These are phyloP conservation scores for Dendrobium catenatum DNA, from an alignment of 106 monocot species.

Conservation along the genomic window DNA sequence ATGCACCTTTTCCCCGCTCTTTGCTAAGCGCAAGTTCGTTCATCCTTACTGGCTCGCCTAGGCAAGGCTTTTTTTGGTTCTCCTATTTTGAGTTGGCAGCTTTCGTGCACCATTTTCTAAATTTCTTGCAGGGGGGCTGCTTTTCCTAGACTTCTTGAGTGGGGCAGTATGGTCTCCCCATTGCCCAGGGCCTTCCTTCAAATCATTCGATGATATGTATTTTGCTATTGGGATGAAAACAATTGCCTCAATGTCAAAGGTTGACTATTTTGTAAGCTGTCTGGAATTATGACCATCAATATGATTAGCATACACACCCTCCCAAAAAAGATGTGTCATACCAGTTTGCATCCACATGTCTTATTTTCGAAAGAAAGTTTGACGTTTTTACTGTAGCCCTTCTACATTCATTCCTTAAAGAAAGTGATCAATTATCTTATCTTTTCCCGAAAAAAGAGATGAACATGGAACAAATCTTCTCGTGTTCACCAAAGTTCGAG, in stretches of 20 bases:
- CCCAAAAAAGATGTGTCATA: no score
- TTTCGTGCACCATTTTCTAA: not conserved
- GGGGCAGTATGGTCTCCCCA: not conserved
- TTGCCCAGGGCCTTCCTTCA: not conserved
- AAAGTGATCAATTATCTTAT: no score
- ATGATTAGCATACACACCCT: not conserved
- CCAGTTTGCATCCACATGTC: no score
- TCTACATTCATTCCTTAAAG: no score
- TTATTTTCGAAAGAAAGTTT: no score
- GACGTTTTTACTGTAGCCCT: no score
- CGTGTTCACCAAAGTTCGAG: no score
- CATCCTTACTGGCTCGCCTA: not conserved
- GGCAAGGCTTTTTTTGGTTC: not conserved
- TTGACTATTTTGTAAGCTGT: not conserved
- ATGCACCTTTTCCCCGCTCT: not conserved
- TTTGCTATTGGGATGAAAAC: not conserved
- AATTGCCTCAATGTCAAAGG: not conserved
- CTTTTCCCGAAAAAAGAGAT: no score
- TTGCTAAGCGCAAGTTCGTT: not conserved
- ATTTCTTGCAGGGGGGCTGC: not conserved
- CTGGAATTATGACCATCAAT: not conserved
- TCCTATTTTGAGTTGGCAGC: not conserved
- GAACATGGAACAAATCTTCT: no score
- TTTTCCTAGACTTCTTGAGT: not conserved
- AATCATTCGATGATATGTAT: not conserved